Evolutionary conservation across 2,329 filamentous ascomycete genomes (phyloP).

Genomic region (Thelonectria blattea): DNA sequence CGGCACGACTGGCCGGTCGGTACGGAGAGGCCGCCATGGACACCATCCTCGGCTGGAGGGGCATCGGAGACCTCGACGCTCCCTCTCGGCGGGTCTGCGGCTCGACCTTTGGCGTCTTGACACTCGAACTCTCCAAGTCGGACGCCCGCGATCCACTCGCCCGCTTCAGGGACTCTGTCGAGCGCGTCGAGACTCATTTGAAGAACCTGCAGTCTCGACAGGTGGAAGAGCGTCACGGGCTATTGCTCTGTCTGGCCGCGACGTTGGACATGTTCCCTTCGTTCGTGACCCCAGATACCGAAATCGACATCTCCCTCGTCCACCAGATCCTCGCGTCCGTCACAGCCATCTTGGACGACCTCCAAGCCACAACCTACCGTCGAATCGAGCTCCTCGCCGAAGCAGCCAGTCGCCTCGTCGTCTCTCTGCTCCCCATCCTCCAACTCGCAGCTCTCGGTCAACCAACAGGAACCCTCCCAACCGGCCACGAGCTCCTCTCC

Average conservation of each 20-base stretch:
- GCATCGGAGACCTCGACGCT: slow-evolving; percentile 80
- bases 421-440: slow-evolving; percentile 57
- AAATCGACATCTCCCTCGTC: slow-evolving; percentile 34
- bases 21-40: slow-evolving; percentile 74
- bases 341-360: slow-evolving; percentile 48
- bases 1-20: slow-evolving; percentile 70
- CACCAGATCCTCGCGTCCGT: slow-evolving; percentile 39
- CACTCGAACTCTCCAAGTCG: slow-evolving; percentile 46
- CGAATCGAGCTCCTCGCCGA: slow-evolving; percentile 70
- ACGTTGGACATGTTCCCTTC: slow-evolving; percentile 57
- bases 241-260: slow-evolving; percentile 66
- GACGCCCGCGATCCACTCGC: slow-evolving; percentile 26
- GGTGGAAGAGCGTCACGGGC: slow-evolving; percentile 72
- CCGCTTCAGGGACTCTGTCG: slow-evolving; percentile 45
- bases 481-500: slow-evolving; percentile 37
- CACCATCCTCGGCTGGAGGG: slow-evolving; percentile 82
- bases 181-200: slow-evolving; percentile 53
- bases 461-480: slow-evolving; percentile 15
- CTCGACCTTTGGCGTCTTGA: slow-evolving; percentile 68
- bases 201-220: slow-evolving; percentile 57
- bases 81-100: slow-evolving; percentile 76
- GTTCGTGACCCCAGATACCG: slow-evolving; percentile 28
- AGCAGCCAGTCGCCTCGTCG: slow-evolving; percentile 63
- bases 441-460: slow-evolving; percentile 43
- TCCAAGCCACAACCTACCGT: slow-evolving; percentile 54